Evolutionary conservation across 768 basidiomycete species (phyloP).

Genomic region (Boletus pseudopeckii): DNA sequence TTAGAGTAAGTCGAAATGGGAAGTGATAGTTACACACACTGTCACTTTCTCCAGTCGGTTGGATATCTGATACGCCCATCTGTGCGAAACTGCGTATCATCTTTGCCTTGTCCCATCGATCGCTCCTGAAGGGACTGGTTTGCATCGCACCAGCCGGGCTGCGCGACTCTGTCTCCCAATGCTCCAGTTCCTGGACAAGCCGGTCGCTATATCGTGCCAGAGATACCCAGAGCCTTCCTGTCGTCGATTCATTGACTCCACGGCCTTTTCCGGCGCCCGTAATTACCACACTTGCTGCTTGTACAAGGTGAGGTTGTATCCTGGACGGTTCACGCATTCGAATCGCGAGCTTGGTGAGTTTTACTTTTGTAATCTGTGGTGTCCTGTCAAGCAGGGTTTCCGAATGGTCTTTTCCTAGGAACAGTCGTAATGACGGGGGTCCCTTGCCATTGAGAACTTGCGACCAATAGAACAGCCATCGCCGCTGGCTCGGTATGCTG

Average conservation of each 20-base stretch:
- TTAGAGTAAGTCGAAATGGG: background rate
- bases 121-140: conserved; percentile 46
- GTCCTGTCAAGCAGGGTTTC: conserved; percentile 3
- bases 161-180: conserved; percentile 57
- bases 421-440: conserved; percentile 48
- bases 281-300: conserved; percentile 54
- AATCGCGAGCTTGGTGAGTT: conserved; percentile 53
- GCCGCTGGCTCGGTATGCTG: conserved; percentile 77
- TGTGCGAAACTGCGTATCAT: conserved; percentile 77
- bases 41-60: background rate
- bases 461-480: conserved; percentile 79
- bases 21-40: conserved; percentile 10
- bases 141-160: conserved; percentile 29
- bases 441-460: conserved; percentile 55
- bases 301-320: conserved; percentile 49
- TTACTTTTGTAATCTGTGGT: conserved; percentile 41
- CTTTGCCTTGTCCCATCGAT: conserved; percentile 68
- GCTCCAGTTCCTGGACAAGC: conserved; percentile 60
- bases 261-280: conserved; percentile 42
- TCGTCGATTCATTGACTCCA: conserved; percentile 24
- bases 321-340: conserved; percentile 57
- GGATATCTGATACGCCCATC: conserved; percentile 40
- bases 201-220: conserved; percentile 78
- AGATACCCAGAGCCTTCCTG: conserved; percentile 61
- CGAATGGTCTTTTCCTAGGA: background rate